A percentile compares a stretch with the other conserved stretches of the same genome.
These are phyloP conservation scores for Termitomyces sp. DNA, from an alignment of 768 basidiomycete species.

Conservation along the genomic window DNA sequence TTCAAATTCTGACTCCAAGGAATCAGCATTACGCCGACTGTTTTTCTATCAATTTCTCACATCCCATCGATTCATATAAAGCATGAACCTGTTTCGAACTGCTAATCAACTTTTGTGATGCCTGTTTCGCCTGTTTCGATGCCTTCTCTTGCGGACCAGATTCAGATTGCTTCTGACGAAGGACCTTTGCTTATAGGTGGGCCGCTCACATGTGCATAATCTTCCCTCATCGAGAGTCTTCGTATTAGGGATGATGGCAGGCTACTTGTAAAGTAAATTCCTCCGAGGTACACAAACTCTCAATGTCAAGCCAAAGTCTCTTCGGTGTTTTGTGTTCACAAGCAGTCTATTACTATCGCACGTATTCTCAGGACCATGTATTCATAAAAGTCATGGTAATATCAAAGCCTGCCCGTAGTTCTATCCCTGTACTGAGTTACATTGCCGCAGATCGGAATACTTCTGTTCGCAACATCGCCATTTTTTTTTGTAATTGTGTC, in stretches of 20 bases:
- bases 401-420: background rate
- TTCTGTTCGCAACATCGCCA: background rate
- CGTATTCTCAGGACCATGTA: background rate
- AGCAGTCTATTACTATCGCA: background rate
- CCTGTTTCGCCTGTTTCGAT: background rate
- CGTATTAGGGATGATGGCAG: background rate
- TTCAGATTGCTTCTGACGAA: background rate
- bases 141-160: background rate
- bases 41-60: too few relatives aligned
- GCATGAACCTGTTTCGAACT: background rate
- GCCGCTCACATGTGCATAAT: background rate
- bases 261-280: background rate
- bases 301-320: background rate
- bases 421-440: background rate
- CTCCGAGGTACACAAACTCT: background rate
- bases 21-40: too few relatives aligned
- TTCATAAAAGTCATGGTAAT: background rate
- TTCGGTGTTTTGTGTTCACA: background rate
- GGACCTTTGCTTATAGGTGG: background rate
- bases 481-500: background rate
- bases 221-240: background rate
- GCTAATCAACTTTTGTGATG: background rate
- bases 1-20: too few relatives aligned
- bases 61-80: background rate
- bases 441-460: background rate